Conservation (phyloP, 1,284 basidiomycete genomes). For the Ceratobasidium sp. region DNA sequence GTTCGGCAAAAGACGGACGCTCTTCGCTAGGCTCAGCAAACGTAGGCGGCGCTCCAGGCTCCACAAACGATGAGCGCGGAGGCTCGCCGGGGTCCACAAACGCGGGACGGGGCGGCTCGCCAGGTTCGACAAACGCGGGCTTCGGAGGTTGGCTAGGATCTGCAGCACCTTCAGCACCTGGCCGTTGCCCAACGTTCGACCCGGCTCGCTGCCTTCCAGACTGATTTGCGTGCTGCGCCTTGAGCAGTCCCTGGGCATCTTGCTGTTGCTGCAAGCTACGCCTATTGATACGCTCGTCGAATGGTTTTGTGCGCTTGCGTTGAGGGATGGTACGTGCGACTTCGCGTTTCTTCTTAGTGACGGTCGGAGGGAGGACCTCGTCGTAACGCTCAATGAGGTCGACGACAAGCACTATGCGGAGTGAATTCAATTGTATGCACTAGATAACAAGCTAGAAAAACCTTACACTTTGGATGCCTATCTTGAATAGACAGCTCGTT, state of each 20-base stretch:
- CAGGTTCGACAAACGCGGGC: constrained; percentile 34
- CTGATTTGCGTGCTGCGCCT: constrained; percentile 55
- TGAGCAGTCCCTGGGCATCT: constrained; percentile 61
- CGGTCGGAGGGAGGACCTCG: constrained; percentile 81
- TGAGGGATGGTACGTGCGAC: constrained; percentile 83
- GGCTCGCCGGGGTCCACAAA: constrained; percentile 42
- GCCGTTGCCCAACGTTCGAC: constrained; percentile 37
- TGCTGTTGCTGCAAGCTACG: constrained; percentile 61
- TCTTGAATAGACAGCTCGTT: constrained; percentile 87
- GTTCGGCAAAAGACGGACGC: constrained; percentile 38
- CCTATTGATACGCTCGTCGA: constrained; percentile 89
- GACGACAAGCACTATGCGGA: constrained; percentile 75
- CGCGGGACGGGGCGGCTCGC: constrained; percentile 35
- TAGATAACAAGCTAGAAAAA: too few relatives aligned
- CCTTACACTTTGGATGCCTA: constrained; percentile 81
- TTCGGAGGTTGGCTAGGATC: constrained; percentile 50
- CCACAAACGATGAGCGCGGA: constrained; percentile 27
- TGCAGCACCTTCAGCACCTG: constrained; percentile 59
- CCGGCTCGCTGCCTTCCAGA: constrained; percentile 20
- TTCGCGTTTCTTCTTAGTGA: constrained; percentile 87
- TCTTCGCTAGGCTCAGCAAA: constrained; percentile 9
- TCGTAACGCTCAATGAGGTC: constrained; percentile 86
- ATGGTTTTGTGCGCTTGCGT: constrained; percentile 87
- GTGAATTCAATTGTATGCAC: neutral
- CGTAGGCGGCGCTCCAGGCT: constrained; percentile 6